Evolutionary conservation across 192 early-diverging fungal species (phyloP).

Genomic region (Coemansia sp.): DNA sequence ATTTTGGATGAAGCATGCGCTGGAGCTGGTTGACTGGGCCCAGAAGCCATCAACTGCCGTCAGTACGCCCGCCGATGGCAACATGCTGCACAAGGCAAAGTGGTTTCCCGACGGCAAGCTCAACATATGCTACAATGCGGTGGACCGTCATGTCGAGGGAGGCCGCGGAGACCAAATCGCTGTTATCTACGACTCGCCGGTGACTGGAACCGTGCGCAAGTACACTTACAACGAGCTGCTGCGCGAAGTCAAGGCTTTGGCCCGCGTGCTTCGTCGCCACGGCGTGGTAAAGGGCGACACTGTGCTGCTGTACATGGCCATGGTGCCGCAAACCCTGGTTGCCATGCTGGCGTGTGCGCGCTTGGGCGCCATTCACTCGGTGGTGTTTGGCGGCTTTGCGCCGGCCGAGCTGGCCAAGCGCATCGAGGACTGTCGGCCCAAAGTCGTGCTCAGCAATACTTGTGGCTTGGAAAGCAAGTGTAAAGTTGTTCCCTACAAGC

Average conservation of each 20-base stretch:
- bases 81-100: conserved; percentile 27
- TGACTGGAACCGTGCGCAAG: conserved; percentile 51
- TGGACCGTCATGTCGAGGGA: conserved; percentile 67
- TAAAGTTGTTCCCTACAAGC: conserved; percentile 69
- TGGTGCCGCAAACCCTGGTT: conserved; percentile 75
- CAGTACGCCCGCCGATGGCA: background rate
- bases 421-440: conserved; percentile 73
- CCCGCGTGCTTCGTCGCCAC: conserved; percentile 58
- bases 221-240: conserved; percentile 68
- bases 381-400: conserved; percentile 81
- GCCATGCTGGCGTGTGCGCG: conserved; percentile 84
- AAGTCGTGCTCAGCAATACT: conserved; percentile 68
- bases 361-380: conserved; percentile 77
- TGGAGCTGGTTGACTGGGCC: conserved; percentile 40
- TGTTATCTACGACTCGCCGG: conserved; percentile 71
- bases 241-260: conserved; percentile 61
- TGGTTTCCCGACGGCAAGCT: conserved; percentile 72
- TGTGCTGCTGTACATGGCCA: conserved; percentile 81
- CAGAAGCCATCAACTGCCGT: conserved; percentile 16
- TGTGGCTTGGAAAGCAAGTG: conserved; percentile 74
- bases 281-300: conserved; percentile 66
- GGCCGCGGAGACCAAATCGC: conserved; percentile 62
- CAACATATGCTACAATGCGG: conserved; percentile 77
- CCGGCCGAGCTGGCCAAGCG: conserved; percentile 75
- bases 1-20: conserved; percentile 47